Evolutionary conservation across 306 rosid species (phyloP).

Genomic region (Macrotyloma uniflorum): DNA sequence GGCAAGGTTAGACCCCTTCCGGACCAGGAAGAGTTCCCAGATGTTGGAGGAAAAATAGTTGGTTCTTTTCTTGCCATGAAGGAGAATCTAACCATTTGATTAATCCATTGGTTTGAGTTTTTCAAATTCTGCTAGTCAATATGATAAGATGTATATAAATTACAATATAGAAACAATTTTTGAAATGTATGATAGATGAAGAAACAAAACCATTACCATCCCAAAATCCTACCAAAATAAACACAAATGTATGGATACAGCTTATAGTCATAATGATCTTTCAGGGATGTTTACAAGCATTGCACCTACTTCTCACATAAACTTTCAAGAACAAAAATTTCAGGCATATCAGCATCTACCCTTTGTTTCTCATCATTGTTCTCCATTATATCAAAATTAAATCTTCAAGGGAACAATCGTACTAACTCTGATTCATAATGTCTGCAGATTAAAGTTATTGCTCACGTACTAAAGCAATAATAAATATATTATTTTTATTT

Average conservation of each 20-base stretch:
- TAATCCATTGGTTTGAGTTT: background rate
- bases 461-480: too few relatives aligned
- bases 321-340: too few relatives aligned
- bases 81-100: conserved; percentile 89
- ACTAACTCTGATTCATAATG: too few relatives aligned
- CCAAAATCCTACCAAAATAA: conserved; percentile 7
- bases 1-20: conserved; percentile 84
- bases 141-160: conserved; percentile 32
- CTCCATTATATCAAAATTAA: too few relatives aligned
- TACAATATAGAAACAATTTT: conserved; percentile 37
- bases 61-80: conserved; percentile 93
- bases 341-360: too few relatives aligned
- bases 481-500: too few relatives aligned
- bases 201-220: background rate
- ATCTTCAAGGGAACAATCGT: too few relatives aligned
- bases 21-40: conserved; percentile 83
- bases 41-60: conserved; percentile 84
- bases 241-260: background rate
- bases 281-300: conserved; percentile 51
- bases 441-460: too few relatives aligned
- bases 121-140: conserved; percentile 13
- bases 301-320: too few relatives aligned
- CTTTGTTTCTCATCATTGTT: too few relatives aligned
- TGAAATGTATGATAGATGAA: conserved; percentile 34
- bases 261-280: background rate